Base-by-base conservation (phyloP, 164 flowering plant species). In the Akebia trifoliata region DNA sequence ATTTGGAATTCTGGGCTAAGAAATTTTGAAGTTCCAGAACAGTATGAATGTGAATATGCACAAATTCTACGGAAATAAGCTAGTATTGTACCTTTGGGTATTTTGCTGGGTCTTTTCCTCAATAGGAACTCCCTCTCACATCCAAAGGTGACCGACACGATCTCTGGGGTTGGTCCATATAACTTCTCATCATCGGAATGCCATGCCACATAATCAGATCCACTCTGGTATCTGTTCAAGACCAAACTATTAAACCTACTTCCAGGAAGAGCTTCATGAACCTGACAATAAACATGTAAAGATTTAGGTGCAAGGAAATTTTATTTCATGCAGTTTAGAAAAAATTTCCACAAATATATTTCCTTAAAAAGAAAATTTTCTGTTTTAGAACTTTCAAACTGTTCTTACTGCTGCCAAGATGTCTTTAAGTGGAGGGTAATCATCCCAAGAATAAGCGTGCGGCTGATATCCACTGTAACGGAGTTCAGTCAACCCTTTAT, bases 101-200 rank as follows among this genome's bases (percentile, higher is more conserved):
- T 20, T 61, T 69, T 78, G 45, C 49, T 53, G 2, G 82, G 73
- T 63, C 68, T 85, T 73, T 75, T 92, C 81, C 66, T 93, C 75
- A 90, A 50, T 18, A 84, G 60, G 66, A 93, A 93, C 31, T 90
- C 92, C 24, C 97, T 85, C 25, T 90, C 94, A 49, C 92, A 87
- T 20, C 98, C 98, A 67, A 93, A 87, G 8, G 98, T 80, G 46
- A 85, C 68, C 0, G 97, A 93, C 3, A 90, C 98, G 57, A 93
- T 93, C 66, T 87, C 84, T 4, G 97, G 96, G 50, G 86, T 77
- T 7, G 67, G 68, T 24, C 96, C 98, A 66, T 93, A 93, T 29
- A 93, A 77, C 61, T 87, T 87, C 76, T 93, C 98, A 67, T 87
- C 92, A 71, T 93, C 98, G 60, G 98, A 69, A 76, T 93, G 98